Conservation (phyloP, 2,329 filamentous ascomycete species). For the Cordyceps sp. region DNA sequence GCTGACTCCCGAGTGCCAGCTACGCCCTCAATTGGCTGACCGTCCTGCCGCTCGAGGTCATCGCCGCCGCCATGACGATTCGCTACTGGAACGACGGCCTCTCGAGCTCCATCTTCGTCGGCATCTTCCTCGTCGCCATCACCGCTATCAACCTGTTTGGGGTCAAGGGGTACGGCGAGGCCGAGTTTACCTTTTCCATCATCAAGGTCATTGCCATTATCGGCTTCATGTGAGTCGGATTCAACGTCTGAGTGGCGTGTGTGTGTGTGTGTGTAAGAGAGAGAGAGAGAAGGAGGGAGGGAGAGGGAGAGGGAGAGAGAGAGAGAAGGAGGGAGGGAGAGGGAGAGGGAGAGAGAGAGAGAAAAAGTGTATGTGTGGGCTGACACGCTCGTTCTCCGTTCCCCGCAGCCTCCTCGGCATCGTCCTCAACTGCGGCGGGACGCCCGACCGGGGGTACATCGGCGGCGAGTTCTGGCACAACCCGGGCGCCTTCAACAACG, state of each 20-base stretch:
- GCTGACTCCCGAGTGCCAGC: conserved; percentile 20
- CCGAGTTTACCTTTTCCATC: conserved; percentile 74
- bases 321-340: no score
- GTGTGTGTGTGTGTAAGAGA: no score
- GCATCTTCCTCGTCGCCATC: conserved; percentile 63
- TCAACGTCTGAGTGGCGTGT: no score
- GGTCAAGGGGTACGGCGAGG: conserved; percentile 77
- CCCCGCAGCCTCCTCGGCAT: conserved; percentile 73
- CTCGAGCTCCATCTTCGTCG: conserved; percentile 60
- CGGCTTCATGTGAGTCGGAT: conserved; percentile 72
- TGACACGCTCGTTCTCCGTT: no score
- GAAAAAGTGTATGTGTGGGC: no score
- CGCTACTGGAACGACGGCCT: conserved; percentile 57
- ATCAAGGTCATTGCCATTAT: conserved; percentile 77
- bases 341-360: no score
- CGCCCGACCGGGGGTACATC: conserved; percentile 57
- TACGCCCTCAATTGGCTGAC: conserved; percentile 82
- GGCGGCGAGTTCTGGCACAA: conserved; percentile 61
- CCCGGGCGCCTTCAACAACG: conserved; percentile 73
- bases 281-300: no score
- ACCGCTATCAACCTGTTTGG: conserved; percentile 75
- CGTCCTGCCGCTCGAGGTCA: conserved; percentile 69
- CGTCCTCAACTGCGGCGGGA: conserved; percentile 71
- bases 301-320: no score
- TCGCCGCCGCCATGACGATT: conserved; percentile 72